Conservation (phyloP, 345 rosid genomes). For the Luvunga scandens region DNA sequence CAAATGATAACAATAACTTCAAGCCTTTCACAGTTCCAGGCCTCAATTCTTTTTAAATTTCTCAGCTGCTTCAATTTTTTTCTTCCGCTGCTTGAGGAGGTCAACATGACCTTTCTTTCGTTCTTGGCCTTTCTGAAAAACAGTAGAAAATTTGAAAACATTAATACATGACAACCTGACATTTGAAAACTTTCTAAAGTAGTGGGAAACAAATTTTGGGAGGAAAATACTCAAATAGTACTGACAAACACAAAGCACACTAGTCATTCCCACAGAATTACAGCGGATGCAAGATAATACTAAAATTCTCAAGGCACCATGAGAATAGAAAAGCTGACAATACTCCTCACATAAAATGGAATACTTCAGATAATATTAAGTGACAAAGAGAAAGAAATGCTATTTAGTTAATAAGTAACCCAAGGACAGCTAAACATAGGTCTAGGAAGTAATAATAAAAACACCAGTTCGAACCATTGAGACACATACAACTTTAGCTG, state of each 20-base stretch:
- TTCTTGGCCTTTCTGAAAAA: slow-evolving; percentile 42
- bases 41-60: neutral
- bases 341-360: neutral
- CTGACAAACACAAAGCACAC: neutral
- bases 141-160: neutral
- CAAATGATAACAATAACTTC: neutral
- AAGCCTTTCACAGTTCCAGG: neutral
- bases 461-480: neutral
- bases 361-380: neutral
- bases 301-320: neutral
- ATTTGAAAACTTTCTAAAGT: neutral
- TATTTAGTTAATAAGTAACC: neutral
- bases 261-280: neutral
- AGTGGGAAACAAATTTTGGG: neutral
- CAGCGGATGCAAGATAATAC: neutral
- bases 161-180: neutral
- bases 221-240: neutral
- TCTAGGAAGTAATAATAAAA: neutral
- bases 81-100: slow-evolving; percentile 60
- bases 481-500: neutral
- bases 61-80: slow-evolving; percentile 26
- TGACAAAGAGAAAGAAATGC: neutral
- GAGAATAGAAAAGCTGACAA: neutral
- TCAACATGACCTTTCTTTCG: slow-evolving; percentile 35
- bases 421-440: neutral